Percentiles rank a stretch among this genome's conserved stretches.
phyloP scores from a whole-genome alignment of 768 basidiomycete species.

The Terana coerulea region DNA sequence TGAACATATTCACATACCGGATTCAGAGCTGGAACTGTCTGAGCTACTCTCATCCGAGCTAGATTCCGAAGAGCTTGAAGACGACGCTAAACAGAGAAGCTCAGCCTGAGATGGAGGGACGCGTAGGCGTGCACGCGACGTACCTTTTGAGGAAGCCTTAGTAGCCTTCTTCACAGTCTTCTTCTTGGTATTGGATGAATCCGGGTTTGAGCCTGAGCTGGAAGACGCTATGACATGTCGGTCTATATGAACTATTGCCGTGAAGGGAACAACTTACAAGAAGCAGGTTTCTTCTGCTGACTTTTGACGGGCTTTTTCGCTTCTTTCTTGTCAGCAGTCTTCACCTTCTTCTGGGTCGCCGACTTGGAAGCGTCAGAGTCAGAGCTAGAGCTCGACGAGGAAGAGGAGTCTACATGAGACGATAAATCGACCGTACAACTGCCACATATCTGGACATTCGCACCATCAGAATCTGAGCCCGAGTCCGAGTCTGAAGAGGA shows the following conservation, averaged over 20 bases:
- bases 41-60: too few species aligned
- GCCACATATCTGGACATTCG: neutral
- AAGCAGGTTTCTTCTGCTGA: conserved; percentile 16
- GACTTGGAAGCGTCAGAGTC: conserved; percentile 25
- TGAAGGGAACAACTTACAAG: conserved; percentile 14
- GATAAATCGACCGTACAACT: too few species aligned
- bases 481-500: too few species aligned
- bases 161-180: neutral
- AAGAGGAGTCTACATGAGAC: conserved; percentile 10
- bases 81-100: conserved; percentile 2
- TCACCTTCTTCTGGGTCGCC: conserved; percentile 21
- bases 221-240: conserved; percentile 1
- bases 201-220: conserved; percentile 24
- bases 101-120: neutral
- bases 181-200: conserved; percentile 25
- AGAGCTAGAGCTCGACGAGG: conserved; percentile 27
- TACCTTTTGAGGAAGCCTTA: conserved; percentile 3
- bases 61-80: conserved; percentile 15
- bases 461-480: neutral
- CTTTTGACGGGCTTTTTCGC: neutral
- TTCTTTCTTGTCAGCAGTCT: too few species aligned
- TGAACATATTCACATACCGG: neutral
- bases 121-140: neutral
- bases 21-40: conserved; percentile 10
- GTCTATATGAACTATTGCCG: neutral